phyloP scores from a whole-genome alignment of 1,284 basidiomycete species.

The Sporisorium graminicola region DNA sequence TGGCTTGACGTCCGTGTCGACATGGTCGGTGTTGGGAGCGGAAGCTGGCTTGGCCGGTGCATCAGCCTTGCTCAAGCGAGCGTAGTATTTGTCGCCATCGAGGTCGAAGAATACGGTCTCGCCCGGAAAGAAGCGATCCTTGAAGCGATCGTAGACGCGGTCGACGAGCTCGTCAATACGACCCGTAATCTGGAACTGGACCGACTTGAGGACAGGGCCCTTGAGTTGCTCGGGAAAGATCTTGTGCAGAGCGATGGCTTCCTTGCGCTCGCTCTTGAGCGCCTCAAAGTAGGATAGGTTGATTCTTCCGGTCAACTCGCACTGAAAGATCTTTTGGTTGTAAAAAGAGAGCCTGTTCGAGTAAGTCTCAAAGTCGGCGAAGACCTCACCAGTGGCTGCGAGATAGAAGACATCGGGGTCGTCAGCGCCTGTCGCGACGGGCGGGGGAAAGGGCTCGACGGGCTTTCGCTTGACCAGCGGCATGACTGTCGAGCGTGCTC shows the following conservation, averaged over 20 bases:
- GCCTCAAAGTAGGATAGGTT: slow-evolving; percentile 94
- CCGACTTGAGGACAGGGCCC: slow-evolving; percentile 86
- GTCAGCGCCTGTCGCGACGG: slow-evolving; percentile 49
- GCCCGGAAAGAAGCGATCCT: slow-evolving; percentile 89
- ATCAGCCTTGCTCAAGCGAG: slow-evolving; percentile 80
- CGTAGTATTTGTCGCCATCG: slow-evolving; percentile 76
- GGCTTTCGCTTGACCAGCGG: slow-evolving; percentile 65
- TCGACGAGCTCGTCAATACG: slow-evolving; percentile 94
- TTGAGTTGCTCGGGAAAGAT: slow-evolving; percentile 94
- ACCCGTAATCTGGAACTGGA: slow-evolving; percentile 92
- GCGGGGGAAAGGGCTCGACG: slow-evolving; percentile 59
- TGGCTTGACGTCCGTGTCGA: slow-evolving; percentile 17
- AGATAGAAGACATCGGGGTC: slow-evolving; percentile 67
- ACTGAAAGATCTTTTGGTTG: slow-evolving; percentile 90
- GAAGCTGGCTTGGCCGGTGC: slow-evolving; percentile 72
- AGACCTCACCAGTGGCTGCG: slow-evolving; percentile 66
- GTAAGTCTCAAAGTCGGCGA: slow-evolving; percentile 74
- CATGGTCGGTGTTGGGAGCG: slow-evolving; percentile 8
- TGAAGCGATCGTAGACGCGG: slow-evolving; percentile 92
- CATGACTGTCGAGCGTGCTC: slow-evolving; percentile 36
- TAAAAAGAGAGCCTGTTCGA: slow-evolving; percentile 92
- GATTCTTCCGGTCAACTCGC: slow-evolving; percentile 93
- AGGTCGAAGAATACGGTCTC: slow-evolving; percentile 74
- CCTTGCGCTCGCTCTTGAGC: slow-evolving; percentile 87
- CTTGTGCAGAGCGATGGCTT: slow-evolving; percentile 86